phyloP scores from a whole-genome alignment of 2,329 filamentous ascomycete genomes.

The Xylariaceae sp. region DNA sequence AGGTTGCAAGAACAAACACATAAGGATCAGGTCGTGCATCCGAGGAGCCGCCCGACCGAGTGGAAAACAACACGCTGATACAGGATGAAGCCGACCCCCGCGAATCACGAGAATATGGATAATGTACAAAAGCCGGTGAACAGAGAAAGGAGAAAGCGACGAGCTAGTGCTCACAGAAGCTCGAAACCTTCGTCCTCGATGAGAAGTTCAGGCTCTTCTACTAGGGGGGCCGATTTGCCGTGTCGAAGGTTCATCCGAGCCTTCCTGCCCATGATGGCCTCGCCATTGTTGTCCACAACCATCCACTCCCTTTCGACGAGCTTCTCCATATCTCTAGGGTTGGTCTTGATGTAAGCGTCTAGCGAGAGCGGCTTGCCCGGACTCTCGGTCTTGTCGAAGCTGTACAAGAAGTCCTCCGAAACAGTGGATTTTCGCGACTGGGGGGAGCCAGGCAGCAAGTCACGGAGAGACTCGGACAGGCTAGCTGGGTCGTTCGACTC shows the following conservation, averaged over 20 bases:
- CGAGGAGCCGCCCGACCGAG: background rate
- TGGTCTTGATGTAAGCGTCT: constrained; percentile 36
- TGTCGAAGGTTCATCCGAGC: constrained; percentile 41
- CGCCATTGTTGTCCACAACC: constrained; percentile 44
- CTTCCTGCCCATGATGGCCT: constrained; percentile 43
- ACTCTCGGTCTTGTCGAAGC: constrained; percentile 40
- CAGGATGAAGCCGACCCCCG: constrained; percentile 2
- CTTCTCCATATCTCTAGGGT: constrained; percentile 41
- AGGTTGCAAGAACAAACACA: constrained; percentile 3
- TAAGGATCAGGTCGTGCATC: background rate
- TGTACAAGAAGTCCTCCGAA: constrained; percentile 41
- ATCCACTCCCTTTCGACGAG: constrained; percentile 49
- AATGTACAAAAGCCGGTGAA: constrained; percentile 7
- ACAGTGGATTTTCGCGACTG: constrained; percentile 22
- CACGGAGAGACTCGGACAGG: constrained; percentile 35
- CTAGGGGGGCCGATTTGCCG: constrained; percentile 23
- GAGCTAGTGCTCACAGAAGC: constrained; percentile 29
- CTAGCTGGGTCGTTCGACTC: constrained; percentile 37
- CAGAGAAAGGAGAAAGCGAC: constrained; percentile 1
- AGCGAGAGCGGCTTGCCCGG: constrained; percentile 41
- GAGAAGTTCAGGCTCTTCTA: constrained; percentile 25
- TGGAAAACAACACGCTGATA: constrained; percentile 6
- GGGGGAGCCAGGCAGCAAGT: constrained; percentile 29
- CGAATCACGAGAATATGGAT: background rate
- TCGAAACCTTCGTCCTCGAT: constrained; percentile 44